Evolutionary conservation across 2,329 filamentous ascomycete species (phyloP).

Genomic region (Lachnellula cervina): DNA sequence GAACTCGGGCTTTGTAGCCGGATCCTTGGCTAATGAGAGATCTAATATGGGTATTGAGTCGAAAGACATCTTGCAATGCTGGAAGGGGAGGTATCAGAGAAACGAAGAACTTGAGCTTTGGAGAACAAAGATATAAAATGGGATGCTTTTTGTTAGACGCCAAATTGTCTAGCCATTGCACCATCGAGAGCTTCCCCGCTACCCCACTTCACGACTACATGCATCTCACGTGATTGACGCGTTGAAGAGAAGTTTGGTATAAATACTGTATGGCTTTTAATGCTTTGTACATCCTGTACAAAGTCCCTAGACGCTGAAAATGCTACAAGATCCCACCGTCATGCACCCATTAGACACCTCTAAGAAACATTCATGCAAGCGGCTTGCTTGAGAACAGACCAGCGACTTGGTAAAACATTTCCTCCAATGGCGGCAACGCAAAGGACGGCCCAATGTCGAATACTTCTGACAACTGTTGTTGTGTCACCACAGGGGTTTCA

Average conservation of each 20-base stretch:
- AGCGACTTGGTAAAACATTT: constrained; percentile 70
- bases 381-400: constrained; percentile 58
- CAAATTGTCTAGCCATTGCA: too few species aligned
- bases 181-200: too few species aligned
- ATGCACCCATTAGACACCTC: constrained; percentile 7
- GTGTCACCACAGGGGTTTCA: constrained; percentile 57
- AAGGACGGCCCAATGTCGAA: constrained; percentile 67
- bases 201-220: too few species aligned
- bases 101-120: neutral
- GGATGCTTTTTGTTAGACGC: too few species aligned
- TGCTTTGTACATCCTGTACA: constrained; percentile 9
- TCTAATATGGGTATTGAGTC: constrained; percentile 73
- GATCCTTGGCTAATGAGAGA: constrained; percentile 59
- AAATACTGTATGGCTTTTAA: neutral
- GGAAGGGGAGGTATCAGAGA: neutral
- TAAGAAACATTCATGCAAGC: constrained; percentile 23
- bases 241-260: too few species aligned
- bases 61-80: constrained; percentile 44
- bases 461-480: constrained; percentile 63
- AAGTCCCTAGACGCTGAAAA: constrained; percentile 13
- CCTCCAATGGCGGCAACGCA: constrained; percentile 65
- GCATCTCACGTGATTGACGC: too few species aligned
- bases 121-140: neutral
- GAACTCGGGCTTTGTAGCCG: constrained; percentile 66
- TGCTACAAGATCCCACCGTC: constrained; percentile 10